Evolutionary conservation across 2,329 filamentous ascomycete genomes (phyloP), one percentile per base, ranked within the genome.

Genomic region (Pseudodiploospora longispora): DNA sequence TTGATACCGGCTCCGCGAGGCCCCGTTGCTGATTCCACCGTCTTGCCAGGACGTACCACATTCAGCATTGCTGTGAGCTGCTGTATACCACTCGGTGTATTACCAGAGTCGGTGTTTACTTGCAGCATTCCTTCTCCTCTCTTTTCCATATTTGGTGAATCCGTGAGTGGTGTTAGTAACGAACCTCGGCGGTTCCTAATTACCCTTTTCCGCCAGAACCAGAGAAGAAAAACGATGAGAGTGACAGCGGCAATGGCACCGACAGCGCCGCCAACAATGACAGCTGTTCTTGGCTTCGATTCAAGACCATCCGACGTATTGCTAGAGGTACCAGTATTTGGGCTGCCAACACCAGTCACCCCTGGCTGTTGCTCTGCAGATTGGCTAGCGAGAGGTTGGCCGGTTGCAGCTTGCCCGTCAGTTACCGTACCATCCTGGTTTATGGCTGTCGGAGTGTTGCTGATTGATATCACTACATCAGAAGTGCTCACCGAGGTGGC

Each of bases 211-310:
- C 68, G 62, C 65, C 68, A 69, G 49, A 74, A 65, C 74, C 74
- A 80, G 7, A 76, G 51, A 3, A 76, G 48, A 35, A 78, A 66
- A 0, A 62, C 67, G 27, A 76, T 52, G 10, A 78, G 46, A 4
- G 66, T 65, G 32, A 63, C 30, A 10, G 50, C 60, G 1, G 70
- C 67, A 2, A 75, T 55, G 4, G 69, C 69, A 29, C 75, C 76
- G 4, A 76, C 58, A 3, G 76, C 69, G 34, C 74, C 70, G 7
- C 71, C 75, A 1, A 72, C 72, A 36, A 80, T 65, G 5, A 69
- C 68, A 5, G 54, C 55, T 3, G 53, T 58, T 5, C 57, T 41
- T 8, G 52, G 50, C 6, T 36, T 47, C 10, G 50, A 43, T 12
- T 39, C 35, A 3, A 48, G 46, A 9, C 48, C 46, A 6, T 50